phyloP scores from a whole-genome alignment of 169 alveolate species.

The Eimeria maxima region DNA sequence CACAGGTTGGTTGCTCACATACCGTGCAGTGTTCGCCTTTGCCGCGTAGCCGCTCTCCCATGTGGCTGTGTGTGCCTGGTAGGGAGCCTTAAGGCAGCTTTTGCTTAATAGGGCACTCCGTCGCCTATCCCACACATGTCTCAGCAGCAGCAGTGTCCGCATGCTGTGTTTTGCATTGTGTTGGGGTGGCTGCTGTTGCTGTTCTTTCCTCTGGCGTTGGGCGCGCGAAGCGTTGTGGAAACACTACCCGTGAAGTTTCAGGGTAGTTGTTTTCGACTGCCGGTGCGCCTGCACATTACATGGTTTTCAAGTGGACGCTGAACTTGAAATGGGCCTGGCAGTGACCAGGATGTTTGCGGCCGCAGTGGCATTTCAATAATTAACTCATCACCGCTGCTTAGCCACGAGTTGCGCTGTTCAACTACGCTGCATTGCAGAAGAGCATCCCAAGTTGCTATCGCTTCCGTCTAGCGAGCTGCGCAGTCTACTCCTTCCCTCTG shows the following conservation, averaged over 20 bases:
- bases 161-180: background rate
- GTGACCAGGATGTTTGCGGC: slow-evolving; percentile 78
- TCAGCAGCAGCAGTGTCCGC: slow-evolving; percentile 21
- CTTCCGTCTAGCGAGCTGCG: background rate
- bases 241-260: slow-evolving; percentile 63
- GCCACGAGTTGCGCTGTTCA: background rate
- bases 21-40: slow-evolving; percentile 56
- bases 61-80: slow-evolving; percentile 12
- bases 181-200: background rate
- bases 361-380: slow-evolving; percentile 68
- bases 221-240: slow-evolving; percentile 27
- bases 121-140: background rate
- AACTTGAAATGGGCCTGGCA: slow-evolving; percentile 70
- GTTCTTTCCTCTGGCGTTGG: slow-evolving; percentile 17
- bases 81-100: slow-evolving; percentile 44
- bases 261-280: slow-evolving; percentile 58
- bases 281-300: slow-evolving; percentile 49
- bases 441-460: background rate
- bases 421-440: background rate
- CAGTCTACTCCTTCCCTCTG: background rate
- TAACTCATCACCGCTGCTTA: background rate
- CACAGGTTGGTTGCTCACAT: slow-evolving; percentile 6
- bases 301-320: slow-evolving; percentile 64
- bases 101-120: slow-evolving; percentile 47
- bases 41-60: slow-evolving; percentile 27